phyloP scores from a whole-genome alignment of 2,329 filamentous ascomycete species.

The Cladobotryum protrusum region DNA sequence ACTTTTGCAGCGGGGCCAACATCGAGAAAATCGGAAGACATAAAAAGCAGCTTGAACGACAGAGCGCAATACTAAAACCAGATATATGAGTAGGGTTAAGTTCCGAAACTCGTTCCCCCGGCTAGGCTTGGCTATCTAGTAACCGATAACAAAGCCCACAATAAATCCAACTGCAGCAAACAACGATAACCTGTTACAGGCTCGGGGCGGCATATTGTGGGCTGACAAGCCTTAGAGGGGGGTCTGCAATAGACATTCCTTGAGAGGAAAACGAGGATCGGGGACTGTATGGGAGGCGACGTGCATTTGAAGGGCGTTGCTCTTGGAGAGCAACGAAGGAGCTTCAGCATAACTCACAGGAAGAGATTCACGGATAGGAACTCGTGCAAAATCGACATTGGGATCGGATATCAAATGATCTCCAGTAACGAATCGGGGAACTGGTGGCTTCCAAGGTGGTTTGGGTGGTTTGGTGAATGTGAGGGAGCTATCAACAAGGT shows the following conservation, averaged over 20 bases:
- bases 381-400: constrained; percentile 1
- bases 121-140: constrained; percentile 34
- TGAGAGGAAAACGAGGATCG: constrained; percentile 63
- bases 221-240: constrained; percentile 29
- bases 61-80: constrained; percentile 70
- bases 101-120: constrained; percentile 68
- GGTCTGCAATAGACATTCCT: constrained; percentile 54
- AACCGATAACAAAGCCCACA: constrained; percentile 31
- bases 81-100: constrained; percentile 88
- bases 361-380: neutral
- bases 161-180: constrained; percentile 42
- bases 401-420: neutral
- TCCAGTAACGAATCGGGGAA: constrained; percentile 7
- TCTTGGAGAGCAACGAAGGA: constrained; percentile 36
- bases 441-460: constrained; percentile 7
- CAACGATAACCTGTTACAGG: constrained; percentile 51
- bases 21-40: constrained; percentile 27
- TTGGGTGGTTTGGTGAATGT: constrained; percentile 7
- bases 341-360: constrained; percentile 25
- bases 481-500: constrained; percentile 2
- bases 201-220: constrained; percentile 52
- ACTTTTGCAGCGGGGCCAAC: constrained; percentile 44
- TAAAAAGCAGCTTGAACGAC: constrained; percentile 68
- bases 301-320: constrained; percentile 42
- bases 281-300: constrained; percentile 75